Percentiles rank a stretch among this genome's conserved stretches.
These are phyloP conservation scores for Thraustochytrium sp. DNA, from an alignment of 352 stramenopile genomes.

Conservation along the genomic window DNA sequence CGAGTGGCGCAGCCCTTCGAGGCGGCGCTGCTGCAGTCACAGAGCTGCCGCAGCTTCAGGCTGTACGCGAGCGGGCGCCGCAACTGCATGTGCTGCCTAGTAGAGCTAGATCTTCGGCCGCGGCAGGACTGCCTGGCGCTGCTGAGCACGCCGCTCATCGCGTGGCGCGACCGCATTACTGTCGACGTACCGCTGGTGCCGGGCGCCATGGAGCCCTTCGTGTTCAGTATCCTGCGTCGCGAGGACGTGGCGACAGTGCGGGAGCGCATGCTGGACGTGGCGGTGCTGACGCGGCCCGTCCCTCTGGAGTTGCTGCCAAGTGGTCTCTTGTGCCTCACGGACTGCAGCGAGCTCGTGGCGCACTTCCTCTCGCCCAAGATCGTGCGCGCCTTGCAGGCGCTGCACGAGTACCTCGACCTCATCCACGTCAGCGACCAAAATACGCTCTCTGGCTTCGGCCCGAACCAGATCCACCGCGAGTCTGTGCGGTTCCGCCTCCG, in stretches of 20 bases:
- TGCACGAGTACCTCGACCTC: constrained; percentile 10
- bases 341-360: constrained; percentile 33
- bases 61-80: constrained; percentile 11
- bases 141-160: background rate
- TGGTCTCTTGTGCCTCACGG: background rate
- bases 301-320: constrained; percentile 18
- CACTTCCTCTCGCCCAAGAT: constrained; percentile 12
- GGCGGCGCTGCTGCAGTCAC: background rate
- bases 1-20: background rate
- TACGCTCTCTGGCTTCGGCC: constrained; percentile 24
- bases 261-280: constrained; percentile 26
- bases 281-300: background rate
- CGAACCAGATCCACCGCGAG: constrained; percentile 8
- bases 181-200: constrained; percentile 17
- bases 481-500: constrained; percentile 10
- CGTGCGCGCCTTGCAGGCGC: background rate
- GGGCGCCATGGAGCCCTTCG: background rate
- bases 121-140: constrained; percentile 28
- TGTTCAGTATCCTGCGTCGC: constrained; percentile 6
- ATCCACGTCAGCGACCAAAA: constrained; percentile 38
- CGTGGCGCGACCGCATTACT: background rate
- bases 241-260: background rate
- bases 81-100: background rate
- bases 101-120: constrained; percentile 8
- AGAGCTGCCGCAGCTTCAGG: background rate